Conservation (phyloP, 78 protist genomes). For the Blattamonas nauphoetae region DNA sequence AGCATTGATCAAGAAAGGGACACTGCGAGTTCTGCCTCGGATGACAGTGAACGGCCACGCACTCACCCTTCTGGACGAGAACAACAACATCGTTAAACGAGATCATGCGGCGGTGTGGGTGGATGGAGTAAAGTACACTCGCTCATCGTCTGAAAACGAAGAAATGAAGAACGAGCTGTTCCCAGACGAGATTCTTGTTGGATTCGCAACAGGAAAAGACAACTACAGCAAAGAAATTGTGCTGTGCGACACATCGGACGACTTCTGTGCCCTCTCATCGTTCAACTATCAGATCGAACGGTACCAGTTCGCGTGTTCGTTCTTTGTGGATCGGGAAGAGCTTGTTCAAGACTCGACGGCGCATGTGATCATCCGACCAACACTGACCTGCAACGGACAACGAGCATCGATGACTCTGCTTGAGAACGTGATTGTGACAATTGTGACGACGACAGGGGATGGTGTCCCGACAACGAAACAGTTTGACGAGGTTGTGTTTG, state of each 20-base stretch:
- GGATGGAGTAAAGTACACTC: background rate
- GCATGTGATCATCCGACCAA: background rate
- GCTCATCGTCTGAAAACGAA: too few relatives aligned
- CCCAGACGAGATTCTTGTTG: background rate
- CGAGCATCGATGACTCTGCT: background rate
- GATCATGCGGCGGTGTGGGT: background rate
- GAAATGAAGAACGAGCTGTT: too few relatives aligned
- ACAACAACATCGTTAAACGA: background rate
- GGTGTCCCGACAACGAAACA: background rate
- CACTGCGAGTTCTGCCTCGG: background rate
- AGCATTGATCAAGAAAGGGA: background rate
- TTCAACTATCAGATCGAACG: background rate
- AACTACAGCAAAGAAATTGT: background rate
- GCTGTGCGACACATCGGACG: background rate
- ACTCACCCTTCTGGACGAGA: background rate
- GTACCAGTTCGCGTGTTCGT: background rate
- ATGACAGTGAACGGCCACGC: background rate
- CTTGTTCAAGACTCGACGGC: background rate
- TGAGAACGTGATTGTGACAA: background rate
- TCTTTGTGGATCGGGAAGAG: background rate
- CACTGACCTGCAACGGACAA: background rate
- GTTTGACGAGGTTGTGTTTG: background rate
- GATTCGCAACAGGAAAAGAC: background rate
- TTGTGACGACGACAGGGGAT: background rate
- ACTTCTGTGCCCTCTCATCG: background rate